Base-by-base conservation (phyloP, 805 yeast species). In the Lachancea thermotolerans region DNA sequence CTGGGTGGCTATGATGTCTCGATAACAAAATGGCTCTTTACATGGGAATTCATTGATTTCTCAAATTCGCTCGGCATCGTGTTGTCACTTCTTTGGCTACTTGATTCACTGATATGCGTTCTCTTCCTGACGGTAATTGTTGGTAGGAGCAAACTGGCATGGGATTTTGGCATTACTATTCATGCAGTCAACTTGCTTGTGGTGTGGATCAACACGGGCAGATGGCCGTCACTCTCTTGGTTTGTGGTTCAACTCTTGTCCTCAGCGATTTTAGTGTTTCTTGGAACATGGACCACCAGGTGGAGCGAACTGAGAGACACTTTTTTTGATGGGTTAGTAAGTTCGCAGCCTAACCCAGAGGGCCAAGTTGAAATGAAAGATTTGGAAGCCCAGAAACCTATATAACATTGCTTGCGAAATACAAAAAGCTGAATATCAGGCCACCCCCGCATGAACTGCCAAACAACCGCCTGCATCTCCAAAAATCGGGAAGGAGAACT, bases 131-230 rank as follows among this genome's bases (percentile, higher is more conserved):
- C 95, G 1, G 66, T 90, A 1, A 80, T 91, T 25, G 96, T 91
- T 10, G 96, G 98, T 0, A 72, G 98, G 46, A 85, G 95, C 35
- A 93, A 91, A 62, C 69, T 91, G 41, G 98, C 97, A 0, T 85
- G 96, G 85, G 99, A 91, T 66, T 91, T 93, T 68, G 96, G 96
- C 10, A 59, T 91, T n/a, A 93, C 99, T 0, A 78, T 91, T 12
- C 96, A 93, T 64, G 78, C 84, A 17, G 75, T 93, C 41, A 83
- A 91, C 65, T 64, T 91, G 18, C 42, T 80, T 2, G 79, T 87
- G 2, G 86, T 80, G 0, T 80, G 86, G 79, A 48, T 77, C 1
- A 79, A 78, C 51, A 72, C 86, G 1, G 75, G 78, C 0, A 71
- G 73, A 28, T 75, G 91, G 50, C 99, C 99, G 0, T 77, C 81